Evolutionary conservation across 768 basidiomycete genomes (phyloP).

Genomic region (Suillus clintonianus): DNA sequence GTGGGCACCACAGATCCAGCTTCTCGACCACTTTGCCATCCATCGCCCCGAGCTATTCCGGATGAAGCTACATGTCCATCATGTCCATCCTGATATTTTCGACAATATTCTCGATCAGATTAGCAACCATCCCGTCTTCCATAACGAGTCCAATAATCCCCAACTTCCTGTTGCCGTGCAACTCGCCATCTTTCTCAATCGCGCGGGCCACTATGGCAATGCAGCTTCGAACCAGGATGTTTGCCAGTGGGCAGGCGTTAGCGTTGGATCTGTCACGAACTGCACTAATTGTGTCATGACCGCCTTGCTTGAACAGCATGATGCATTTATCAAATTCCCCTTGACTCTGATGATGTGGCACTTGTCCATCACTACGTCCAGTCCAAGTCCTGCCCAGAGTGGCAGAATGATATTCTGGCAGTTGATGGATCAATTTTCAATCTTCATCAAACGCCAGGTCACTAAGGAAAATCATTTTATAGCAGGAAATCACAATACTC

Average conservation of each 20-base stretch:
- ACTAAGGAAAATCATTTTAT: slow-evolving; percentile 9
- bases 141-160: slow-evolving; percentile 25
- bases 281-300: slow-evolving; percentile 17
- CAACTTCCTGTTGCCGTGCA: slow-evolving; percentile 33
- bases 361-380: slow-evolving; percentile 32
- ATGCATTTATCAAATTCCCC: slow-evolving; percentile 2
- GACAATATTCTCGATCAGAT: slow-evolving; percentile 20
- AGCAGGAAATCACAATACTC: slow-evolving; percentile 19
- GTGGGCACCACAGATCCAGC: neutral
- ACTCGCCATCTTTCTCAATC: slow-evolving; percentile 16
- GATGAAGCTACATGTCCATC: slow-evolving; percentile 25
- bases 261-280: slow-evolving; percentile 16
- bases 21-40: neutral
- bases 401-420: slow-evolving; percentile 38
- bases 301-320: slow-evolving; percentile 15
- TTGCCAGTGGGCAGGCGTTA: slow-evolving; percentile 12
- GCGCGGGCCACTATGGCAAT: slow-evolving; percentile 6
- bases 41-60: neutral
- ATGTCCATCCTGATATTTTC: slow-evolving; percentile 26
- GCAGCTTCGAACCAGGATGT: slow-evolving; percentile 11
- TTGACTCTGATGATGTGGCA: neutral
- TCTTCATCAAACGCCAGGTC: slow-evolving; percentile 7
- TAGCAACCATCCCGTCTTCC: slow-evolving; percentile 8
- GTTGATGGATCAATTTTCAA: slow-evolving; percentile 37
- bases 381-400: slow-evolving; percentile 31